phyloP scores from a whole-genome alignment of 2,329 filamentous ascomycete species.

The Exophiala sp. region DNA sequence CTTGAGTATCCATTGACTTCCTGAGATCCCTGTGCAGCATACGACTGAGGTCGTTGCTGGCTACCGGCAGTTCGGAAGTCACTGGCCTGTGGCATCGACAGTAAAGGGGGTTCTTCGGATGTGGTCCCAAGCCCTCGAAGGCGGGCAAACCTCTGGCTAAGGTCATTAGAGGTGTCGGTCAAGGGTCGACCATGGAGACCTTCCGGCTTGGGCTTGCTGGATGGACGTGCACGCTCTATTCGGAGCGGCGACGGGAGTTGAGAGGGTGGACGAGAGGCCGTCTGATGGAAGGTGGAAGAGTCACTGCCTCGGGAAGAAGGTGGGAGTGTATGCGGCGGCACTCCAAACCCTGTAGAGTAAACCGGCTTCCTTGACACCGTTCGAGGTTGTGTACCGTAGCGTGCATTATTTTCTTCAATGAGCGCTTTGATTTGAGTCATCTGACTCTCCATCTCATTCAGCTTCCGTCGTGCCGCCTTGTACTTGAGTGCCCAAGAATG shows the following conservation, averaged over 20 bases:
- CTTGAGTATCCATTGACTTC: conserved; percentile 27
- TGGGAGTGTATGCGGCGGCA: conserved; percentile 7
- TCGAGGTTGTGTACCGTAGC: conserved; percentile 52
- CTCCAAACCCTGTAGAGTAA: conserved; percentile 21
- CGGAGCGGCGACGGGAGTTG: conserved; percentile 21
- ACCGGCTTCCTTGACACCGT: conserved; percentile 16
- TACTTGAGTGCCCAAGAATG: conserved; percentile 47
- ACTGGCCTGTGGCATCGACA: conserved; percentile 24
- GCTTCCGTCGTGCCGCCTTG: conserved; percentile 36
- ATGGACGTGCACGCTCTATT: conserved; percentile 22
- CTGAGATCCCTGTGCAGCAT: conserved; percentile 28
- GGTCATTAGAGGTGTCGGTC: conserved; percentile 22
- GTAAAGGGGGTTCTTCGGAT: conserved; percentile 4
- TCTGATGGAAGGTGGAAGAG: not conserved
- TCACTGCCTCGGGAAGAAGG: not conserved
- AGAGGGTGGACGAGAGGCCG: conserved; percentile 3
- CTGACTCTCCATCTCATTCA: conserved; percentile 28
- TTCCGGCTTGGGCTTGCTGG: conserved; percentile 25
- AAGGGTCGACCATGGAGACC: conserved; percentile 23
- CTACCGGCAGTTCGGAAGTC: conserved; percentile 19
- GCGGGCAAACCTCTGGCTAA: conserved; percentile 27
- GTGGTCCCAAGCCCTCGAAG: conserved; percentile 22
- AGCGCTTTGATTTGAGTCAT: conserved; percentile 55
- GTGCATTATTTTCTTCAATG: conserved; percentile 59
- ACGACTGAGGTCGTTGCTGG: conserved; percentile 14